phyloP scores from a whole-genome alignment of 768 basidiomycete species.

The Hortiboletus flavorubellus region DNA sequence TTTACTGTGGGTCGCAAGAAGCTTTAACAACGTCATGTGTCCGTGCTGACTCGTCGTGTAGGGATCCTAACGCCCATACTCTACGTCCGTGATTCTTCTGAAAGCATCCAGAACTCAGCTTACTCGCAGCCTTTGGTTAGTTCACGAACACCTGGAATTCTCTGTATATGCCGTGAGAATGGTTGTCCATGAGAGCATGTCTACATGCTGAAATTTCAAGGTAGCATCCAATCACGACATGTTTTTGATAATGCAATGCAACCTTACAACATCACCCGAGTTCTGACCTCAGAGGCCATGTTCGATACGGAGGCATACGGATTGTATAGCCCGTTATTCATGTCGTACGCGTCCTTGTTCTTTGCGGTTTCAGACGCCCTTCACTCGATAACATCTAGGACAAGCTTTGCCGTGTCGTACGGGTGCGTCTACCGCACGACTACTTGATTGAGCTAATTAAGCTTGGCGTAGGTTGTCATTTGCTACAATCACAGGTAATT shows the following conservation, averaged over 20 bases:
- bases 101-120: constrained; percentile 27
- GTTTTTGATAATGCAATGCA: constrained; percentile 60
- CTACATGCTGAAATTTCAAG: background rate
- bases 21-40: background rate
- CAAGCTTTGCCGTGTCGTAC: constrained; percentile 31
- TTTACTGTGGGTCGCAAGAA: constrained; percentile 50
- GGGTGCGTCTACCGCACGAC: constrained; percentile 11
- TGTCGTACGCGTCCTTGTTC: constrained; percentile 37
- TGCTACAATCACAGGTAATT: constrained; percentile 67
- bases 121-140: constrained; percentile 16
- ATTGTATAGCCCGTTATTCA: constrained; percentile 56
- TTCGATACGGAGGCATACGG: constrained; percentile 53
- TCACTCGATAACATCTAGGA: constrained; percentile 9
- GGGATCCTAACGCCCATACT: constrained; percentile 36
- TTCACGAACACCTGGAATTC: constrained; percentile 64
- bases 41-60: constrained; percentile 4
- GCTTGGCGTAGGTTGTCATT: constrained; percentile 71
- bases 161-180: constrained; percentile 54
- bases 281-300: constrained; percentile 50
- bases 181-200: background rate
- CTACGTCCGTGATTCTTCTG: constrained; percentile 48
- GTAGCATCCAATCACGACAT: constrained; percentile 54
- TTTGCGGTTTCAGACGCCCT: constrained; percentile 2
- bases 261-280: constrained; percentile 55
- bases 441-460: constrained; percentile 1